Evolutionary conservation across 805 yeast species (phyloP).

Genomic region (Pichia californica): DNA sequence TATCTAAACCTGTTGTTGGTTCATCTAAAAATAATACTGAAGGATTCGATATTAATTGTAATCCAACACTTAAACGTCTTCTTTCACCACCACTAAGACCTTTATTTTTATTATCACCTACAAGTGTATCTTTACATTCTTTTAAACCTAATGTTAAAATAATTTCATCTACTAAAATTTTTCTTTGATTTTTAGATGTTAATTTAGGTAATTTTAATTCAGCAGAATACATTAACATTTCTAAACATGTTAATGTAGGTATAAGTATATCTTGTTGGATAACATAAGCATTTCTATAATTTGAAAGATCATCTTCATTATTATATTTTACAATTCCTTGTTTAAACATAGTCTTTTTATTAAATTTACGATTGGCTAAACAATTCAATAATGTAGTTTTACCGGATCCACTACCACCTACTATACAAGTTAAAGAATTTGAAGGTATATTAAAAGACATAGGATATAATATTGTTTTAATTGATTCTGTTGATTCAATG

Average conservation of each 20-base stretch:
- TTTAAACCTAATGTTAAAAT: conserved; percentile 59
- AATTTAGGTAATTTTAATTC: conserved; percentile 54
- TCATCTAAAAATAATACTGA: conserved; percentile 75
- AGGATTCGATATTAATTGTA: conserved; percentile 72
- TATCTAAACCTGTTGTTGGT: conserved; percentile 84
- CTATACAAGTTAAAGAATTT: conserved; percentile 66
- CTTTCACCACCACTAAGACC: conserved; percentile 85
- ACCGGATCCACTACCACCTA: conserved; percentile 88
- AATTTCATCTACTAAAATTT: conserved; percentile 48
- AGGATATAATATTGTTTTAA: conserved; percentile 38
- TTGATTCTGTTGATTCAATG: conserved; percentile 16
- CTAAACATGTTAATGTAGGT: conserved; percentile 67
- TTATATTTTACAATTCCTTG: conserved; percentile 42
- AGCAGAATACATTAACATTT: conserved; percentile 65
- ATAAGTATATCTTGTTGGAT: conserved; percentile 69
- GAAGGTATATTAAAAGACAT: conserved; percentile 54
- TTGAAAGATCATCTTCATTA: conserved; percentile 22
- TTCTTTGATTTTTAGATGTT: conserved; percentile 38
- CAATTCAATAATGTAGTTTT: conserved; percentile 75
- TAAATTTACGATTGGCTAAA: conserved; percentile 42
- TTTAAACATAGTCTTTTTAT: conserved; percentile 26
- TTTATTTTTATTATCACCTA: conserved; percentile 46
- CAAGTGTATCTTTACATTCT: conserved; percentile 53
- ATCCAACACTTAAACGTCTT: conserved; percentile 68
- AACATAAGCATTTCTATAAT: conserved; percentile 51